phyloP scores from a whole-genome alignment of 2,329 filamentous ascomycete species.

The Cladobotryum protrusum region DNA sequence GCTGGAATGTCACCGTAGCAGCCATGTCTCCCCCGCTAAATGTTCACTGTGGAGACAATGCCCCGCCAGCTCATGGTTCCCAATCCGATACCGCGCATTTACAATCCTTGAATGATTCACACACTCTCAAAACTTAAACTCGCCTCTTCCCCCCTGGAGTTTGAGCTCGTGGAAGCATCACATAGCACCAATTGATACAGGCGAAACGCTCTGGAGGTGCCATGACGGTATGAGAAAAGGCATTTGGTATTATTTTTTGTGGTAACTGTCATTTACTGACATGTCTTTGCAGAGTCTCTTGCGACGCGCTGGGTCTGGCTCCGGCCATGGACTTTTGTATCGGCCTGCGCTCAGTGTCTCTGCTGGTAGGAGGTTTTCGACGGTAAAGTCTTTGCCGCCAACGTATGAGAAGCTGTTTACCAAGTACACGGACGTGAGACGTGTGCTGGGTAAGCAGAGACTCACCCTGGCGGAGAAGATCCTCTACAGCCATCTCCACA shows the following conservation, averaged over 20 bases:
- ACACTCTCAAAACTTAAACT: background rate
- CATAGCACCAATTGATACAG: slow-evolving; percentile 47
- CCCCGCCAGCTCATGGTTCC: slow-evolving; percentile 8
- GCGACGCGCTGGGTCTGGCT: slow-evolving; percentile 28
- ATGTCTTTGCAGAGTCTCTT: slow-evolving; percentile 30
- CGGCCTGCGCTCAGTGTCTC: slow-evolving; percentile 14
- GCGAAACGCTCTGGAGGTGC: slow-evolving; percentile 42
- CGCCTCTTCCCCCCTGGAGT: background rate
- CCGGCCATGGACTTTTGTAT: slow-evolving; percentile 11
- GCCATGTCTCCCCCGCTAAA: no score
- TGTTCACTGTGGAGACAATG: no score
- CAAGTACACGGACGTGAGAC: slow-evolving; percentile 68
- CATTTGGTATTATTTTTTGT: background rate
- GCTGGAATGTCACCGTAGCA: background rate
- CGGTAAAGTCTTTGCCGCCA: slow-evolving; percentile 46
- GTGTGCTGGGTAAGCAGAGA: slow-evolving; percentile 58
- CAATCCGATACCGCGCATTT: slow-evolving; percentile 32
- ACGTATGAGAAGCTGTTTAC: slow-evolving; percentile 77
- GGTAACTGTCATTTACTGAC: slow-evolving; percentile 3
- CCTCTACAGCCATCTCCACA: slow-evolving; percentile 89
- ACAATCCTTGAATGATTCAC: slow-evolving; percentile 18
- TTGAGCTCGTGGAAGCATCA: slow-evolving; percentile 16
- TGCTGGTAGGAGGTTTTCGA: slow-evolving; percentile 32
- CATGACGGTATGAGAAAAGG: slow-evolving; percentile 34
- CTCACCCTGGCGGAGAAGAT: slow-evolving; percentile 97